Conservation (phyloP, 164 flowering plant species). For the Kingdonia uniflora region DNA sequence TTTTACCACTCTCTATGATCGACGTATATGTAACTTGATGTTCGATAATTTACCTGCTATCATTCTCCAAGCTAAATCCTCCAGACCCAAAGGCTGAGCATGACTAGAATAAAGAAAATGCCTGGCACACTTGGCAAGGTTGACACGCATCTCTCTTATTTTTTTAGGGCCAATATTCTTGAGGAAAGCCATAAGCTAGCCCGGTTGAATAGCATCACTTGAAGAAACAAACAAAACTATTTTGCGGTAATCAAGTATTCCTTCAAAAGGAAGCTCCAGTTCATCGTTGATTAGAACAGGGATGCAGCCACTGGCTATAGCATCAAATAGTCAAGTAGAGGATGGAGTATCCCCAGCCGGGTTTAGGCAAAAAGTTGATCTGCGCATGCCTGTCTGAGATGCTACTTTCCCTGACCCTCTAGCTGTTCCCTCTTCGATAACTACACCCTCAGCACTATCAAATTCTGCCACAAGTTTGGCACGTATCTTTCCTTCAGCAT, state of each 20-base stretch:
- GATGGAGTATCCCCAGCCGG: constrained; percentile 99
- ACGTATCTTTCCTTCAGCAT: constrained; percentile 97
- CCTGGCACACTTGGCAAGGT: too few species aligned
- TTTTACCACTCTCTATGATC: too few species aligned
- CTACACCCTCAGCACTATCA: constrained; percentile 47
- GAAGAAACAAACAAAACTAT: constrained; percentile 87
- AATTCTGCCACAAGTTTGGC: constrained; percentile 71
- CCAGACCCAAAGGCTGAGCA: too few species aligned
- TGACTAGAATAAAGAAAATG: too few species aligned
- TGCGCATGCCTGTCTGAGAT: constrained; percentile 93
- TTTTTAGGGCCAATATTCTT: constrained; percentile 35
- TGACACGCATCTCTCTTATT: constrained; percentile 49
- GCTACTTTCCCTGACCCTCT: constrained; percentile 81
- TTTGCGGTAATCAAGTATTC: constrained; percentile 88
- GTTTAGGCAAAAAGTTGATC: constrained; percentile 82
- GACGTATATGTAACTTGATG: too few species aligned
- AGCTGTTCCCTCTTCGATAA: constrained; percentile 79
- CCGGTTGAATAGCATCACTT: constrained; percentile 71
- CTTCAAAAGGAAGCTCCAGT: constrained; percentile 98
- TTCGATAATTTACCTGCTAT: too few species aligned
- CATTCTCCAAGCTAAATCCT: too few species aligned
- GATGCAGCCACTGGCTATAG: constrained; percentile 95
- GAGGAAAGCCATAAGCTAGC: constrained; percentile 66
- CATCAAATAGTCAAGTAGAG: constrained; percentile 95
- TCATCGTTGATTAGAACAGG: constrained; percentile 95